Conservation (phyloP, 306 rosid genomes). For the Begonia loranthoides region DNA sequence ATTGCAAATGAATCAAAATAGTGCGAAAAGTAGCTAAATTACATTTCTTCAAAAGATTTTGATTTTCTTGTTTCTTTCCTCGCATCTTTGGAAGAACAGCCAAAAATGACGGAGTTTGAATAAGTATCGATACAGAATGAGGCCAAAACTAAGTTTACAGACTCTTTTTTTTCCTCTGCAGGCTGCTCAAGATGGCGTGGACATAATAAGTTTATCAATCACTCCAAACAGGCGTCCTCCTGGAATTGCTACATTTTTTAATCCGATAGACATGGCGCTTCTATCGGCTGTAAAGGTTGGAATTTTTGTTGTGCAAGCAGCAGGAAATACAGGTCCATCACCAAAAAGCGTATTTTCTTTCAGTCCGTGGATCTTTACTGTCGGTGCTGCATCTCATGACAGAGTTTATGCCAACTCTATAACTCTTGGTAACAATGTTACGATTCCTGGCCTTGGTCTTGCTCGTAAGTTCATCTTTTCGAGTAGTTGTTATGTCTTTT, state of each 20-base stretch:
- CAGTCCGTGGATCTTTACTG: slow-evolving; percentile 94
- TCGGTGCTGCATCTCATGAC: slow-evolving; percentile 90
- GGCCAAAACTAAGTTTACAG: too few relatives aligned
- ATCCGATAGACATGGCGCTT: slow-evolving; percentile 96
- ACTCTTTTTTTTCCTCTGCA: slow-evolving; percentile 4
- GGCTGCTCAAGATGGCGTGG: slow-evolving; percentile 99
- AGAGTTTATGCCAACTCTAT: slow-evolving; percentile 71
- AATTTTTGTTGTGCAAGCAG: slow-evolving; percentile 94
- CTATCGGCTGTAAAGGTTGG: slow-evolving; percentile 88
- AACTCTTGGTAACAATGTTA: slow-evolving; percentile 70
- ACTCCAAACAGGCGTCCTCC: slow-evolving; percentile 97
- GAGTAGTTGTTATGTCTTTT: neutral
- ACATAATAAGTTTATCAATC: slow-evolving; percentile 76
- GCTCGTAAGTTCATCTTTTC: slow-evolving; percentile 52
- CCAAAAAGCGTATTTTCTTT: slow-evolving; percentile 90
- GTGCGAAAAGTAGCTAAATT: too few relatives aligned
- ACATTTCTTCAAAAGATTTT: too few relatives aligned
- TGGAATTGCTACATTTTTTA: slow-evolving; percentile 89
- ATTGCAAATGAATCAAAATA: too few relatives aligned
- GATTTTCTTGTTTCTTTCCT: neutral
- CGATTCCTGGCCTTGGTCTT: slow-evolving; percentile 74
- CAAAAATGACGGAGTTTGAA: too few relatives aligned
- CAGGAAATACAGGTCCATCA: slow-evolving; percentile 96
- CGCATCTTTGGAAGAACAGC: too few relatives aligned
- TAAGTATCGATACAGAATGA: too few relatives aligned